Base-by-base conservation (phyloP, 495 filamentous ascomycete genomes). In the Neurospora intermedia region DNA sequence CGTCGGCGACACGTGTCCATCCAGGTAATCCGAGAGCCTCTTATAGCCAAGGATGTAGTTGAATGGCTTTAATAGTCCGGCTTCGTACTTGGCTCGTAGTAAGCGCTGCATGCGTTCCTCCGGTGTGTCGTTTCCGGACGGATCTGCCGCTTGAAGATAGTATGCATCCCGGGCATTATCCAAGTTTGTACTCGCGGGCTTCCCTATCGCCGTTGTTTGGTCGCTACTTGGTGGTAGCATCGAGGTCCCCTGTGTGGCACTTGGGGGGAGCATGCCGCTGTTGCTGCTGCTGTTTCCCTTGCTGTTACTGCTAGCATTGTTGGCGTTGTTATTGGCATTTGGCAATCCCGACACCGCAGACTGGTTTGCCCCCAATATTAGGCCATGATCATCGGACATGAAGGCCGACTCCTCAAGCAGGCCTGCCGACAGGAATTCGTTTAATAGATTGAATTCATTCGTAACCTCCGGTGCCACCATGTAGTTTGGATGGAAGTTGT, bases 21-120 rank as follows among this genome's bases (percentile, higher is more conserved):
- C 93, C 89, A 99, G 96, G 79, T 97, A 98, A 73, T 88, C 88
- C 70, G 93, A 91, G 43, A 99, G 83, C 23, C 94, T 87, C 9
- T 93, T 92, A 77, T 98, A 99, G 13, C 96, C 96, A 77, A 97
- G 96, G 75, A 97, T 91, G 81, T 99, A 98, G 81, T 97, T 98
- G 86, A 98, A 99, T 10, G 96, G 96, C 78, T 94, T 94, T 75
- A 99, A 84, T 75, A 99, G 85, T 6, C 96, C 96, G 3, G 96
- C 96, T 77, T 97, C 94, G 78, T 95, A 94, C 80, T 99, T 99
- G 66, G 96, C 96, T 80, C 92, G 91, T 71, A 99, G 88, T 2
- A 99, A 90, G 76, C 94, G 93, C 80, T 96, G 92, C 93, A 98
- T 96, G 72, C 96, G 90, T 79, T 97, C 92, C 81, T 97, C 94